Evolutionary conservation across 306 rosid species (phyloP), one percentile per base, ranked within the genome.

Genomic region (Vigna hirtella): DNA sequence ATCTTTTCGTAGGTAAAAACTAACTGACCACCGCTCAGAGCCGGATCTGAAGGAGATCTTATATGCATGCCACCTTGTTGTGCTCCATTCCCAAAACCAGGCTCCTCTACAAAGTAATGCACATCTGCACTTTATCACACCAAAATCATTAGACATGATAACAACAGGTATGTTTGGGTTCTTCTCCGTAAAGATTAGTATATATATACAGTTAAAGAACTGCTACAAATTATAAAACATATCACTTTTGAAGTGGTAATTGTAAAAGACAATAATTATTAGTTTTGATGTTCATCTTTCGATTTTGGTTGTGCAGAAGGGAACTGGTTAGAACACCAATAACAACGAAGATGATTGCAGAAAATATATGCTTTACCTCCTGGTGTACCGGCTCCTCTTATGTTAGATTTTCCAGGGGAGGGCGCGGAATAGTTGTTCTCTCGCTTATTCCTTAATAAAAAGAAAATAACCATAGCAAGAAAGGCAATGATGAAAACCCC

Each of bases 1-100:
- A 91, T 1, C 64, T 87, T 87, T 48, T 90, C 98, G 53, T 89
- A 95, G 83, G 86, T 88, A 74, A 87, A 96, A 78, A 81, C 74
- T 10, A 80, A 70, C 57, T 84, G 88, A 6, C 84, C 78, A 50
- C 34, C 15, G 45, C 24, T 77, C 74, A 66, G 73, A 3, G 75
- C 72, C 7, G 89, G 36, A 0, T 95, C 98, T 22, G 81, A 18
- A 59, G 86, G 30, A 51, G 81, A 79, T n/a, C 70, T 73, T 14
- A 84, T 57, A 40, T 70, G 53, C 36, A 69, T 32, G 42, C 16
- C 48, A 17, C 81, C 84, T 66, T 86, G 77, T 66, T 86, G 77
- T 55, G 30, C 30, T 78, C 78, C 80, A 74, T 53, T 73, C 22
- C 17, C 83, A 57, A 2, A 59, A 48, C 82, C 83, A 9, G 83